These are phyloP conservation scores for Annulohypoxylon moriforme DNA, from an alignment of 495 filamentous ascomycete genomes.

Conservation along the genomic window DNA sequence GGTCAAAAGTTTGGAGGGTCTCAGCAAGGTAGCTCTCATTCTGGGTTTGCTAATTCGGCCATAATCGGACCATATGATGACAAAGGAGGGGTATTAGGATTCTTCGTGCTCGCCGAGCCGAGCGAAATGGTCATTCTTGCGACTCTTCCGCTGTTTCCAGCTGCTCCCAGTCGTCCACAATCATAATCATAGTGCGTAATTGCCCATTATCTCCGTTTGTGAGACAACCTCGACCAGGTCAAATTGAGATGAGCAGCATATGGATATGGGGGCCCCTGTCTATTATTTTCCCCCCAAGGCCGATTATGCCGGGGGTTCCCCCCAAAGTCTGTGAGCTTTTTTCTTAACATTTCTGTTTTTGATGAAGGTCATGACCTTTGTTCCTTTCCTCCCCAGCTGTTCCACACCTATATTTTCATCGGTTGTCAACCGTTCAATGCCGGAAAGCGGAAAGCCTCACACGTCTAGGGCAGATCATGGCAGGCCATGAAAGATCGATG, in stretches of 20 bases:
- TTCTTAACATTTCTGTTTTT: slow-evolving; percentile 28
- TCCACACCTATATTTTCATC: slow-evolving; percentile 42
- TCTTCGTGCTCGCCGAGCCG: slow-evolving; percentile 45
- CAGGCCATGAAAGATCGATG: slow-evolving; percentile 41
- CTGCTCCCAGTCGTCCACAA: neutral
- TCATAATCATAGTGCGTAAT: slow-evolving; percentile 36
- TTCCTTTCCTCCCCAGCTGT: slow-evolving; percentile 11
- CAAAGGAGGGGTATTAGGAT: slow-evolving; percentile 44
- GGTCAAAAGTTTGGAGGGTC: neutral
- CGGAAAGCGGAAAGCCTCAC: slow-evolving; percentile 34
- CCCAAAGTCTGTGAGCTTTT: slow-evolving; percentile 42
- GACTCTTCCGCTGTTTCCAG: slow-evolving; percentile 31
- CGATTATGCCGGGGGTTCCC: slow-evolving; percentile 33
- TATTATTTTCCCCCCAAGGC: slow-evolving; percentile 30
- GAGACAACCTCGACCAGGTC: slow-evolving; percentile 49
- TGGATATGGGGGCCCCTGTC: slow-evolving; percentile 47
- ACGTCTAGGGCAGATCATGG: slow-evolving; percentile 34
- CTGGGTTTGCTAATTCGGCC: slow-evolving; percentile 41
- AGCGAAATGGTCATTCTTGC: slow-evolving; percentile 43
- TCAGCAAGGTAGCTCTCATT: slow-evolving; percentile 38
- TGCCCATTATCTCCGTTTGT: slow-evolving; percentile 52
- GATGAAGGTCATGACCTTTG: slow-evolving; percentile 31
- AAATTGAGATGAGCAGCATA: slow-evolving; percentile 52
- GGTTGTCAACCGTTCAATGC: slow-evolving; percentile 40
- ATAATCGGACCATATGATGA: slow-evolving; percentile 45